These are phyloP conservation scores for Coemansia erecta DNA, from an alignment of 192 early-diverging fungal genomes.

Conservation along the genomic window DNA sequence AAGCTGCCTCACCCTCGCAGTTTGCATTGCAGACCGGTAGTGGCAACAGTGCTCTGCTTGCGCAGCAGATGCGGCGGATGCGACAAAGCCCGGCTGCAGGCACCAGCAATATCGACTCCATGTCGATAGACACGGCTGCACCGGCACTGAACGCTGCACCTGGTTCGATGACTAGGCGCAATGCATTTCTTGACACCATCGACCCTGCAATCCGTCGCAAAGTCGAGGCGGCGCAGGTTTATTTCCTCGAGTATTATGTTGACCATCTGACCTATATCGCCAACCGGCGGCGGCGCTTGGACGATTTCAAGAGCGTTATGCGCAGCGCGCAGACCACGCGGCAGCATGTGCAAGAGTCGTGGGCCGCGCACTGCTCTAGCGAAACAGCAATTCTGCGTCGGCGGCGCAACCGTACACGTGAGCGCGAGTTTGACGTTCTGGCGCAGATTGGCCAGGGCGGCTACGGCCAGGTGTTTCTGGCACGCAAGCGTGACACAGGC, in stretches of 20 bases:
- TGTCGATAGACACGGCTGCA: constrained; percentile 14
- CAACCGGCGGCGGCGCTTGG: constrained; percentile 58
- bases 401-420: constrained; percentile 62
- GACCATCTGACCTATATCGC: constrained; percentile 72
- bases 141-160: constrained; percentile 1
- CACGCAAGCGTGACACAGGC: constrained; percentile 62
- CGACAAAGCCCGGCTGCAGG: constrained; percentile 11
- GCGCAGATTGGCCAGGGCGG: constrained; percentile 76
- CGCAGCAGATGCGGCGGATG: constrained; percentile 40
- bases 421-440: constrained; percentile 66
- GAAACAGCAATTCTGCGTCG: constrained; percentile 61
- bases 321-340: constrained; percentile 40
- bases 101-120: constrained; percentile 8
- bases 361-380: constrained; percentile 56
- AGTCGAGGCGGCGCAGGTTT: constrained; percentile 49
- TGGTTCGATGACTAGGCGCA: constrained; percentile 45
- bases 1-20: constrained; percentile 19
- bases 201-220: constrained; percentile 50
- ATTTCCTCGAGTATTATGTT: constrained; percentile 80
- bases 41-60: constrained; percentile 26
- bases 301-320: constrained; percentile 56
- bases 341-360: constrained; percentile 55
- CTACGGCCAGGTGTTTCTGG: constrained; percentile 75
- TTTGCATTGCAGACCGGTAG: constrained; percentile 7
- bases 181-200: constrained; percentile 46